A percentile compares a stretch with the other conserved stretches of the same genome.
phyloP scores from a whole-genome alignment of 2,329 filamentous ascomycete species.

The Colletotrichum sp. region DNA sequence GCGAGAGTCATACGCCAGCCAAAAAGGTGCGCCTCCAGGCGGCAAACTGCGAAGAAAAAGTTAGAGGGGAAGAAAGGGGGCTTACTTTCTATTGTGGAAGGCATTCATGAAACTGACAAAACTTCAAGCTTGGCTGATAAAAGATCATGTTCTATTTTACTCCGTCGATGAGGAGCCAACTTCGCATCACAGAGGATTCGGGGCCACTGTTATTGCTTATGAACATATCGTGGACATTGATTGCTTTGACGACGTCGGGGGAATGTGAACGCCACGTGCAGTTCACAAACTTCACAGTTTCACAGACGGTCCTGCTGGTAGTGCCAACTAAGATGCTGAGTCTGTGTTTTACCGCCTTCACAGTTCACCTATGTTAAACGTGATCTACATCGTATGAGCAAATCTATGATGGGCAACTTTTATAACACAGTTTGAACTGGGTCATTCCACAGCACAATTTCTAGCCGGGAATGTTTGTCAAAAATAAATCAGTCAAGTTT shows the following conservation, averaged over 20 bases:
- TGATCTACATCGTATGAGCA: background rate
- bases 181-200: background rate
- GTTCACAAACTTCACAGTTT: background rate
- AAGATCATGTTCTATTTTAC: too few species aligned
- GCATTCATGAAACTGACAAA: too few species aligned
- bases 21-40: too few species aligned
- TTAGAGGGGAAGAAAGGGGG: too few species aligned
- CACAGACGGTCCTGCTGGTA: background rate
- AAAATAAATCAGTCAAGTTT: background rate
- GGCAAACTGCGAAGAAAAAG: too few species aligned
- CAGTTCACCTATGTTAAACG: background rate
- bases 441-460: background rate
- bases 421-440: background rate
- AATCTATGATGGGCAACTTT: background rate
- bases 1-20: too few species aligned
- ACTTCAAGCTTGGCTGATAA: too few species aligned
- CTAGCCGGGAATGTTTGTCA: background rate
- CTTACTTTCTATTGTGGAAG: too few species aligned
- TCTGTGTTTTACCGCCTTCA: background rate
- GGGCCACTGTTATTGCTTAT: background rate
- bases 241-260: background rate
- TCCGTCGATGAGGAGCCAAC: background rate
- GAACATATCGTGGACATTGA: background rate
- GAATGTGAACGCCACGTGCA: background rate
- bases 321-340: background rate